Evolutionary conservation across 768 basidiomycete genomes (phyloP).

Genomic region (Aureoboletus auriporus): DNA sequence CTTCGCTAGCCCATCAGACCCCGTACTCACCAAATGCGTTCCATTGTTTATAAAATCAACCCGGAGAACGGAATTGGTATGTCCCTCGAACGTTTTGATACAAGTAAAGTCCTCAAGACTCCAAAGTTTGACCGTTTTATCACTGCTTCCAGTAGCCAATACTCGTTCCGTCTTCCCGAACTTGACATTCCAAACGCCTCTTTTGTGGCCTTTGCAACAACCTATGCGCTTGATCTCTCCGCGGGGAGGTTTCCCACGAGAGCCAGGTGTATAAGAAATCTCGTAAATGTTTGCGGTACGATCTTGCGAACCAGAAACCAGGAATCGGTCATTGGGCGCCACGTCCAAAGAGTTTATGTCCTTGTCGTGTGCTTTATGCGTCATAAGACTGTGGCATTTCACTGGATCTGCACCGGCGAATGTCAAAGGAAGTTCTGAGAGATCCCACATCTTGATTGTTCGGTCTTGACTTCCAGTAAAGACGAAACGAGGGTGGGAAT

Average conservation of each 20-base stretch:
- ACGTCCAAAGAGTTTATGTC: constrained; percentile 97
- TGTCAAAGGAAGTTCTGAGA: constrained; percentile 47
- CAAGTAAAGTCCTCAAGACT: constrained; percentile 91
- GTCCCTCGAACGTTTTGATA: constrained; percentile 95
- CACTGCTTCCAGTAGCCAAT: constrained; percentile 91
- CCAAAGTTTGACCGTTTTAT: constrained; percentile 94
- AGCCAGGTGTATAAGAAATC: constrained; percentile 51
- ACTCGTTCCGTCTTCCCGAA: constrained; percentile 83
- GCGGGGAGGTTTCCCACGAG: constrained; percentile 40
- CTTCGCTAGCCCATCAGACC: constrained; percentile 94
- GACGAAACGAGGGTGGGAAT: constrained; percentile 55
- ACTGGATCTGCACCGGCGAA: constrained; percentile 25
- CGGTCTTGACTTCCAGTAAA: constrained; percentile 97
- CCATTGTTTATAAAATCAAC: constrained; percentile 87
- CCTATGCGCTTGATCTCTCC: constrained; percentile 78
- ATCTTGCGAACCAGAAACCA: constrained; percentile 96
- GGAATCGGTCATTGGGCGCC: constrained; percentile 79
- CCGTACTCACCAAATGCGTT: constrained; percentile 83
- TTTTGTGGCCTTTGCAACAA: constrained; percentile 92
- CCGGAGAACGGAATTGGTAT: constrained; percentile 92
- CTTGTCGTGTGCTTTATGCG: constrained; percentile 93
- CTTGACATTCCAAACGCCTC: constrained; percentile 92
- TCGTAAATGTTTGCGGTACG: constrained; percentile 88
- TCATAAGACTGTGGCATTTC: constrained; percentile 74
- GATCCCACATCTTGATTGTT: constrained; percentile 98